phyloP scores from a whole-genome alignment of 202 grass and related monocot species.

The Carex arenaria region DNA sequence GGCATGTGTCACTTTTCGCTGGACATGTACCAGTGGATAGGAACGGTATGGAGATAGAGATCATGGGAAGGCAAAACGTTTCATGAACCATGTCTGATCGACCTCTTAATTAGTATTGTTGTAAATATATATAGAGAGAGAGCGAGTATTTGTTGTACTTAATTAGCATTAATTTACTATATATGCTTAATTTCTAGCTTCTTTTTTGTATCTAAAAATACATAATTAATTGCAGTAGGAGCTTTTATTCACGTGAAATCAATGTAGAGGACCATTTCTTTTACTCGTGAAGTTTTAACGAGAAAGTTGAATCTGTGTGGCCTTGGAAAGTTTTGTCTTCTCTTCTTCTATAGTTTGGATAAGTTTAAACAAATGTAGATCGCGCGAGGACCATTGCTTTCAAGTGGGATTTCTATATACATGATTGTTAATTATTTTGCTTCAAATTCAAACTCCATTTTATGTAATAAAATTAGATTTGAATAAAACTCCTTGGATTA shows the following conservation, averaged over 20 bases:
- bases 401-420: neutral
- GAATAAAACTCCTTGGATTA: too few relatives aligned
- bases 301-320: neutral
- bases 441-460: neutral
- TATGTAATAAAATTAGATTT: too few relatives aligned
- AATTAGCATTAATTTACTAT: neutral
- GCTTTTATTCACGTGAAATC: neutral
- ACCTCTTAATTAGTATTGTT: neutral
- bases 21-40: constrained; percentile 46
- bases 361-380: neutral
- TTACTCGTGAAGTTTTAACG: neutral
- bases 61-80: neutral
- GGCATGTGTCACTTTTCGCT: constrained; percentile 55
- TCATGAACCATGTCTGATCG: constrained; percentile 2
- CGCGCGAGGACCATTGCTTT: neutral
- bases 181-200: neutral
- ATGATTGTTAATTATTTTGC: neutral
- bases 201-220: neutral
- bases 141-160: neutral
- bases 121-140: constrained; percentile 3
- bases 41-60: constrained; percentile 21
- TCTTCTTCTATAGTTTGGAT: neutral
- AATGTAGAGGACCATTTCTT: neutral
- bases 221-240: neutral
- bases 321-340: neutral